Evolutionary conservation across 257 asterid genomes (phyloP).

Genomic region (Forsythia viridissima): DNA sequence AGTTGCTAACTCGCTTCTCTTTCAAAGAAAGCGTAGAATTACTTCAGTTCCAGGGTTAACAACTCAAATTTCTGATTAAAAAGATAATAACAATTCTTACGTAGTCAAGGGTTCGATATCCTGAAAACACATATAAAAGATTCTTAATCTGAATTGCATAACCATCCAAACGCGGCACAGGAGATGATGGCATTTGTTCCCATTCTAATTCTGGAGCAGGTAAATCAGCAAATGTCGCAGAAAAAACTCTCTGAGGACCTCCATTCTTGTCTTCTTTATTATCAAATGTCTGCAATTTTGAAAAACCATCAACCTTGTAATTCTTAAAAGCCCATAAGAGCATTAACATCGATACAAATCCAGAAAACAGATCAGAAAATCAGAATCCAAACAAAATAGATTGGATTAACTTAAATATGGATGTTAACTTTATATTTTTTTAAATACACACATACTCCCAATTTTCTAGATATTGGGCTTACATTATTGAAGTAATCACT

Average conservation of each 20-base stretch:
- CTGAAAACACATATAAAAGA: slow-evolving; percentile 60
- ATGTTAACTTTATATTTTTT: neutral
- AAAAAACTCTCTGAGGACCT: slow-evolving; percentile 37
- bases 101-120: slow-evolving; percentile 60
- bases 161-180: slow-evolving; percentile 85
- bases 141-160: slow-evolving; percentile 60
- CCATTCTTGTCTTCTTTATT: slow-evolving; percentile 19
- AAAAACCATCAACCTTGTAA: slow-evolving; percentile 1
- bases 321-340: neutral
- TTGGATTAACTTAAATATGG: neutral
- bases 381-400: neutral
- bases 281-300: slow-evolving; percentile 20
- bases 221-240: slow-evolving; percentile 73
- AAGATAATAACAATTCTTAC: slow-evolving; percentile 32
- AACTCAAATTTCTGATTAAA: neutral
- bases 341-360: neutral
- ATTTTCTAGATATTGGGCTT: neutral
- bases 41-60: neutral
- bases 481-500: neutral
- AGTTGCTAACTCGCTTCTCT: neutral
- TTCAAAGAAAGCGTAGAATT: neutral
- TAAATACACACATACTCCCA: neutral
- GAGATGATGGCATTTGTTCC: slow-evolving; percentile 81
- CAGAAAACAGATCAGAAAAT: neutral
- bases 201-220: slow-evolving; percentile 72